Percentiles rank a stretch among this genome's conserved stretches.
phyloP scores from a whole-genome alignment of 1,284 basidiomycete species.

The Tilletia caries region DNA sequence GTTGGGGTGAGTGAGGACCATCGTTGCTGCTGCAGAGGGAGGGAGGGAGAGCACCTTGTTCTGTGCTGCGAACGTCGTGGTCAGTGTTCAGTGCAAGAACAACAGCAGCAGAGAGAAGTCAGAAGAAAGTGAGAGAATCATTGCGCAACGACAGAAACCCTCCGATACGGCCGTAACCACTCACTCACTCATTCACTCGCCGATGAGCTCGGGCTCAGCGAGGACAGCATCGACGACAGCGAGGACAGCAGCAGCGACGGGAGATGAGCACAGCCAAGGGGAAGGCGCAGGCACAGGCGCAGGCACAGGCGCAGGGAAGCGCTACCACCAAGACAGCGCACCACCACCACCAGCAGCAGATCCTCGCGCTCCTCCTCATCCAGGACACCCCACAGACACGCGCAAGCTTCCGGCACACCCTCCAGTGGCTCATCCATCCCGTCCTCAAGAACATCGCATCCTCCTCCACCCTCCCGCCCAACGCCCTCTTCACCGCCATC shows the following conservation, averaged over 20 bases:
- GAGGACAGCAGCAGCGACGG: neutral
- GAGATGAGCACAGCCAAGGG: neutral
- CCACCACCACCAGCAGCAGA: neutral
- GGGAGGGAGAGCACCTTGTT: neutral
- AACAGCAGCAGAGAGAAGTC: neutral
- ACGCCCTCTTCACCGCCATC: neutral
- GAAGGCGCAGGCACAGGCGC: too few relatives aligned
- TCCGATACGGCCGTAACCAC: too few relatives aligned
- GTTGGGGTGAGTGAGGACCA: conserved; percentile 52
- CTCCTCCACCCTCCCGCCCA: neutral
- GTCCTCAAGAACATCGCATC: conserved; percentile 2
- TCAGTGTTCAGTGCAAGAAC: neutral
- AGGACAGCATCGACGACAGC: neutral
- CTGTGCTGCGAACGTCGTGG: neutral
- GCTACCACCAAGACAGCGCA: neutral
- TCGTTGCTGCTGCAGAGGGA: neutral
- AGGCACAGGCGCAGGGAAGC: neutral
- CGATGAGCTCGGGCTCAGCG: neutral
- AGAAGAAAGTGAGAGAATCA: too few relatives aligned
- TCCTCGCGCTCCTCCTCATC: neutral
- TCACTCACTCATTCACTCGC: neutral
- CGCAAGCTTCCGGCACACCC: neutral
- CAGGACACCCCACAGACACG: neutral
- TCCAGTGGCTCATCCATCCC: conserved; percentile 3
- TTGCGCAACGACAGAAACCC: too few relatives aligned